Base-by-base conservation (phyloP, 2,329 filamentous ascomycete genomes). In the Lecanicillium sp. region DNA sequence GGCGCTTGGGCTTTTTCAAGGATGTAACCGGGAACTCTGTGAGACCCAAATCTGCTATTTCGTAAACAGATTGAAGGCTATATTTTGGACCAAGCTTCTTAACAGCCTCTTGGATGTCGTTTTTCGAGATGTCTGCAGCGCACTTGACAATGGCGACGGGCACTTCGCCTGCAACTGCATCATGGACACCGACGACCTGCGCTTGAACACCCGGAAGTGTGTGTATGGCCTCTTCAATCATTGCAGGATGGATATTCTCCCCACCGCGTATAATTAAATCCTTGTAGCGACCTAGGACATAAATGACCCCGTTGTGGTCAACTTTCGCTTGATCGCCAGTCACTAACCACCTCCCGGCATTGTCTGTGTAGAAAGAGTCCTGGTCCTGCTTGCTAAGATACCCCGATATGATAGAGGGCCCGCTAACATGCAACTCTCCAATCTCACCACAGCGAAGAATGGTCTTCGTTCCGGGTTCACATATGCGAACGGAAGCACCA, bases 121-220 rank as follows among this genome's bases (percentile, higher is more conserved):
- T 27, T 44, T 64, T 65, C 19, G 58, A 45, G 1, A 50, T 45
- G 3, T 49, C 45, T n/a, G 54, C 28, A 1, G 59, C 54, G 3
- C 59, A 43, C 22, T 53, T 49, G 18, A 68, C 59, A 11, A 71
- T 50, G 3, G 68, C 68, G 12, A 71, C 59, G 1, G 65, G 63
- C 3, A 72, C 57, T 44, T 72, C 67, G 4, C 68, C 67, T 18
- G 68, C 65, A 38, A 67, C 48, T 11, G 62, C 55, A 45, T 71
- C 65, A 3, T 58, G 54, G 2, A 64, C 51, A 8, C 65, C 67
- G 11, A 71, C 55, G 2, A 71, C 62, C 39, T 67, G 59, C 1
- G 50, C 57, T 48, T 62, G 41, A 2, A 54, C 45, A 4, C 55
- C 61, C 1, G 51, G 43, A n/a, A 60, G 45, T 27, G 59, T 56